phyloP scores from a whole-genome alignment of 2,329 filamentous ascomycete genomes.

The Ascochyta koolunga region DNA sequence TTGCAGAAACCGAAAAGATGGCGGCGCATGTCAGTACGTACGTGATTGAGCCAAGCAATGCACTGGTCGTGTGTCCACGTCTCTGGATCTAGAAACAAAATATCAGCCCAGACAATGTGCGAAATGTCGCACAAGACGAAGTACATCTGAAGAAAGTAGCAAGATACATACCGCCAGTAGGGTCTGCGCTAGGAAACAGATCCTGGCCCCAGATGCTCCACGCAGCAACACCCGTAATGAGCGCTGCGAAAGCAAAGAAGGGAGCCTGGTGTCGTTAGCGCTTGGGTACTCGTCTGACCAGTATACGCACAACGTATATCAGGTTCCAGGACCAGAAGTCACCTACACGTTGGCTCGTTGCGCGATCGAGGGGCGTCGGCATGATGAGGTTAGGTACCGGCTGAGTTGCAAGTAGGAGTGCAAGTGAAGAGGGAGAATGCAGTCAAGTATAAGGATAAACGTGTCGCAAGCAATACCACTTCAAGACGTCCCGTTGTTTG shows the following conservation, averaged over 20 bases:
- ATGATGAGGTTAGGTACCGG: no score
- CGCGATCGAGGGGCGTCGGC: constrained; percentile 58
- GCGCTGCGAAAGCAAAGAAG: constrained; percentile 69
- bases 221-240: constrained; percentile 79
- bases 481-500: not conserved
- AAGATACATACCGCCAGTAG: constrained; percentile 68
- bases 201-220: constrained; percentile 88
- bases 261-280: constrained; percentile 32
- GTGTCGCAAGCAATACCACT: constrained; percentile 11
- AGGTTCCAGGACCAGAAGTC: constrained; percentile 27
- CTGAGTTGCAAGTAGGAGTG: no score
- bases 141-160: not conserved
- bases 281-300: not conserved
- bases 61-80: constrained; percentile 82
- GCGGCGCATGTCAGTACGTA: constrained; percentile 55
- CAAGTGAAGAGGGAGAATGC: not conserved
- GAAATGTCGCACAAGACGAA: not conserved
- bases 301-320: constrained; percentile 29
- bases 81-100: constrained; percentile 59
- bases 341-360: constrained; percentile 53
- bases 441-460: not conserved
- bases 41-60: constrained; percentile 78
- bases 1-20: no score
- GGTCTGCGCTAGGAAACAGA: constrained; percentile 81
- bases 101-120: not conserved